Evolutionary conservation across 2,329 filamentous ascomycete species (phyloP).

Genomic region (Parastagonospora avenae): DNA sequence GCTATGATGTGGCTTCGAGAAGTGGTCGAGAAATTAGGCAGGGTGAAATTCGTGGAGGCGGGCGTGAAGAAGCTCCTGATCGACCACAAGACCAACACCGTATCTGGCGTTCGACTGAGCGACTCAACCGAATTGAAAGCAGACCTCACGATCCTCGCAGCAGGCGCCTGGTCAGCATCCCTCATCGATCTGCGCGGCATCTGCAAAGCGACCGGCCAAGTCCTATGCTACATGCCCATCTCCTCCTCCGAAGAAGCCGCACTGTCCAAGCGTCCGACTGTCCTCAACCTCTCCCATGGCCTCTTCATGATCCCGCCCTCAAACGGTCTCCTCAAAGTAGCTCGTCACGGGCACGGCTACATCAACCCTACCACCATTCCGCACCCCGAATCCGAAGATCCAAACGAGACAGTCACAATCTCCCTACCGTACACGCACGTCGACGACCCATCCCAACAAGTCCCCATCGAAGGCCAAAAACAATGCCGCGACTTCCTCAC

Average conservation of each 20-base stretch:
- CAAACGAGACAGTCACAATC: slow-evolving; percentile 47
- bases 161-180: slow-evolving; percentile 83
- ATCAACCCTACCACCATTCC: slow-evolving; percentile 53
- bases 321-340: slow-evolving; percentile 52
- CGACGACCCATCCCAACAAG: slow-evolving; percentile 51
- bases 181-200: slow-evolving; percentile 79
- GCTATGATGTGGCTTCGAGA: slow-evolving; percentile 69
- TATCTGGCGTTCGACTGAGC: slow-evolving; percentile 65
- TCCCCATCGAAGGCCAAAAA: slow-evolving; percentile 41
- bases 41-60: slow-evolving; percentile 56
- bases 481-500: slow-evolving; percentile 40
- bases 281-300: slow-evolving; percentile 73
- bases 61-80: slow-evolving; percentile 55
- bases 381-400: slow-evolving; percentile 50
- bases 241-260: slow-evolving; percentile 70
- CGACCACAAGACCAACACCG: slow-evolving; percentile 37
- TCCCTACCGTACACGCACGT: slow-evolving; percentile 59
- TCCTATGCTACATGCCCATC: slow-evolving; percentile 77
- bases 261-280: slow-evolving; percentile 70
- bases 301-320: slow-evolving; percentile 76
- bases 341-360: slow-evolving; percentile 58
- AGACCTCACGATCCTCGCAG: slow-evolving; percentile 78
- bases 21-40: slow-evolving; percentile 59
- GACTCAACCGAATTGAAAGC: slow-evolving; percentile 61
- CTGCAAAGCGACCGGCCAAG: slow-evolving; percentile 80